A percentile compares a stretch with the other conserved stretches of the same genome.
Conservation (phyloP, 805 yeast genomes). For the Candida qinlingensis region DNA sequence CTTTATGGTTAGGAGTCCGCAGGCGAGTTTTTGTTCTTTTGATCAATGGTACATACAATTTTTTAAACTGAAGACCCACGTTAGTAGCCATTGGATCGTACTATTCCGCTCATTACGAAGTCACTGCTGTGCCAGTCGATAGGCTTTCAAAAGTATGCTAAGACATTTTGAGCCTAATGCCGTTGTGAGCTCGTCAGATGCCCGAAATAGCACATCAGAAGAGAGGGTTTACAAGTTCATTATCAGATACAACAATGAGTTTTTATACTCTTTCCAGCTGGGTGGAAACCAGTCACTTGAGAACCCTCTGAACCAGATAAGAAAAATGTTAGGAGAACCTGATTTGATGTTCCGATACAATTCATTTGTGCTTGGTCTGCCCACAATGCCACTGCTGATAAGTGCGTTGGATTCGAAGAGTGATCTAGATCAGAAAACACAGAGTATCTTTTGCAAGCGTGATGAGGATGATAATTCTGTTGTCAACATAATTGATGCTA, state of each 20-base stretch:
- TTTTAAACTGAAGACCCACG: no score
- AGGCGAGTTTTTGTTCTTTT: no score
- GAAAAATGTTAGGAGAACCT: not conserved
- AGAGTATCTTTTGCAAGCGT: not conserved
- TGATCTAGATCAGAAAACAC: not conserved
- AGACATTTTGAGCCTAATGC: no score
- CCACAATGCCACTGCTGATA: not conserved
- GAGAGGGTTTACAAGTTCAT: not conserved
- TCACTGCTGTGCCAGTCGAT: no score
- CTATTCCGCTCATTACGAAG: no score
- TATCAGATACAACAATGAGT: not conserved
- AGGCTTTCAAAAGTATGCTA: no score
- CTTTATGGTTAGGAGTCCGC: no score
- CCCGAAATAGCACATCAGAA: not conserved
- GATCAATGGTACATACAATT: no score
- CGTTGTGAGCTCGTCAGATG: no score
- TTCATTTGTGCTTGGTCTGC: not conserved
- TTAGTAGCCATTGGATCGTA: no score
- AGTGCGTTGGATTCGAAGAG: not conserved
- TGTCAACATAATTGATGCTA: not conserved
- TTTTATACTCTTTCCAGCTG: not conserved
- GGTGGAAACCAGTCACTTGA: not conserved
- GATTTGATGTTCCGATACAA: not conserved
- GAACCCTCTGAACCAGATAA: not conserved
- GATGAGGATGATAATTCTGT: not conserved